Percentiles rank a stretch among this genome's conserved stretches.
phyloP scores from a whole-genome alignment of 495 filamentous ascomycete species.

The Aspergillus indologenus region DNA sequence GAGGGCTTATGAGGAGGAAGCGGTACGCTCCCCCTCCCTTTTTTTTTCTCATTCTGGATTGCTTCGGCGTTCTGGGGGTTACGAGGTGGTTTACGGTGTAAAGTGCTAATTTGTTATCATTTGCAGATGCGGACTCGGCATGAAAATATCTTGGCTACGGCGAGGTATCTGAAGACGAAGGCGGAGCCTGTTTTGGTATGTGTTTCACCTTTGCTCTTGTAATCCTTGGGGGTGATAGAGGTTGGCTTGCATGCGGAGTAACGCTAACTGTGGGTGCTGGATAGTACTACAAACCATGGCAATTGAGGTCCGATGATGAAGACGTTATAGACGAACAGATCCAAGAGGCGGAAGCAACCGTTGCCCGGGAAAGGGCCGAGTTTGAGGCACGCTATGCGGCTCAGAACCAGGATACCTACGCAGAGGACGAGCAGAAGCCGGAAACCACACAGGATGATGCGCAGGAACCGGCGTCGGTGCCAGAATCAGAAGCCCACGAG shows the following conservation, averaged over 20 bases:
- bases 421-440: slow-evolving; percentile 11
- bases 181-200: slow-evolving; percentile 75
- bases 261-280: slow-evolving; percentile 8
- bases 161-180: slow-evolving; percentile 71
- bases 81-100: no score
- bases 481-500: slow-evolving; percentile 21
- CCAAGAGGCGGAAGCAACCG: slow-evolving; percentile 49
- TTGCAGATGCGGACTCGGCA: slow-evolving; percentile 78
- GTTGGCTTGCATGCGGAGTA: neutral
- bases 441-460: slow-evolving; percentile 7
- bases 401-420: slow-evolving; percentile 14
- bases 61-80: no score
- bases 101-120: slow-evolving; percentile 6
- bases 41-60: slow-evolving; percentile 1
- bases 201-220: slow-evolving; percentile 10
- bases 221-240: neutral
- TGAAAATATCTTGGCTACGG: slow-evolving; percentile 64
- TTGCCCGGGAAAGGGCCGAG: slow-evolving; percentile 50
- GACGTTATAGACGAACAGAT: slow-evolving; percentile 59
- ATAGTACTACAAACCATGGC: slow-evolving; percentile 90
- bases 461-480: slow-evolving; percentile 17
- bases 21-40: slow-evolving; percentile 54
- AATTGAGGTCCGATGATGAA: slow-evolving; percentile 61
- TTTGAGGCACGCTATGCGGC: slow-evolving; percentile 41
- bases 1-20: slow-evolving; percentile 71